A percentile compares a stretch with the other conserved stretches of the same genome.
These are phyloP conservation scores for Aspergillus ellipticus DNA, from an alignment of 495 filamentous ascomycete species.

Conservation along the genomic window DNA sequence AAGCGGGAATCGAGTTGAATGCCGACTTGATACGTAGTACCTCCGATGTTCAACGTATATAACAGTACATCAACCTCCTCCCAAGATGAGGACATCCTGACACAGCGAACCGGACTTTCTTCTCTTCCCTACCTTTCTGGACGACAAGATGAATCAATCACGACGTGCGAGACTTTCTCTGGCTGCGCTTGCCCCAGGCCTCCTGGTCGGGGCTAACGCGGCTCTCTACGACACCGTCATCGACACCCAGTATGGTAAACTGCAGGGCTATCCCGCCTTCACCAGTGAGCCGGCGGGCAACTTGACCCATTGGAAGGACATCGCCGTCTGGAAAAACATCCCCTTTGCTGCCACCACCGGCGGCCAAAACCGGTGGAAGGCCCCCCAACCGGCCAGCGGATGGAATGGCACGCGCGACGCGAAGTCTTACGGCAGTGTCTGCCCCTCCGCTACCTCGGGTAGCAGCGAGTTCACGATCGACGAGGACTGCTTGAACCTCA, in stretches of 20 bases:
- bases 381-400: conserved; percentile 4
- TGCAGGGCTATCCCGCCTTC: conserved; percentile 5
- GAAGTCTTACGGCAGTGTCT: background rate
- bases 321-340: conserved; percentile 30
- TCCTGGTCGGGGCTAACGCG: conserved; percentile 7
- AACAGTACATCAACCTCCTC: no score
- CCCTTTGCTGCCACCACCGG: conserved; percentile 13
- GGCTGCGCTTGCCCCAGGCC: background rate
- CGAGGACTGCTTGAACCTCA: conserved; percentile 16
- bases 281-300: background rate
- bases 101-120: background rate
- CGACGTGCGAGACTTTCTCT: background rate
- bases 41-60: no score
- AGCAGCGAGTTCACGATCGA: background rate
- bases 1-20: no score
- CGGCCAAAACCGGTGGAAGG: conserved; percentile 13
- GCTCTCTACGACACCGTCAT: conserved; percentile 4
- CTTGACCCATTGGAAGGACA: conserved; percentile 43
- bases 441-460: background rate
- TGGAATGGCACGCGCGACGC: conserved; percentile 9
- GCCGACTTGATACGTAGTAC: no score
- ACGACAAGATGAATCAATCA: background rate
- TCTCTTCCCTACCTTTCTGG: background rate
- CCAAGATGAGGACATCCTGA: no score
- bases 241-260: background rate